Evolutionary conservation across 2,329 filamentous ascomycete genomes (phyloP).

Genomic region (Verticillium zaregamsianum): DNA sequence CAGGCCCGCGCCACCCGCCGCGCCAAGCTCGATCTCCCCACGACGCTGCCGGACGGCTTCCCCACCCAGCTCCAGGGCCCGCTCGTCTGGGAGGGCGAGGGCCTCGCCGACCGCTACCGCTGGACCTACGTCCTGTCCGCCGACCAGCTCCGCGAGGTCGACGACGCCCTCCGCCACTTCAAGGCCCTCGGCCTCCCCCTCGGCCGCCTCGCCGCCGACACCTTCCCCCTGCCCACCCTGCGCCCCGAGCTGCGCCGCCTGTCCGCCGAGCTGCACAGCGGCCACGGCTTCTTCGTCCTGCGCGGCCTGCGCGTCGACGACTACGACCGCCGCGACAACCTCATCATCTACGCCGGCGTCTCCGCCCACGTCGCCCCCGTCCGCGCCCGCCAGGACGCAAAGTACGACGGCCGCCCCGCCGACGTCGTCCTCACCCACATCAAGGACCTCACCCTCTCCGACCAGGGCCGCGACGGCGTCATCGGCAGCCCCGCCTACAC

Average conservation of each 20-base stretch:
- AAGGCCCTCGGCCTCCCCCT: slow-evolving; percentile 29
- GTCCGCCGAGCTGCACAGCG: slow-evolving; percentile 50
- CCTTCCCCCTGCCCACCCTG: slow-evolving; percentile 51
- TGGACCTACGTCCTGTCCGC: slow-evolving; percentile 48
- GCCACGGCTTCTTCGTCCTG: slow-evolving; percentile 58
- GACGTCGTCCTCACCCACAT: slow-evolving; percentile 57
- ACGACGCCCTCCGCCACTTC: slow-evolving; percentile 10
- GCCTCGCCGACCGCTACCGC: slow-evolving; percentile 40
- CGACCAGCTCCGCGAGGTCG: slow-evolving; percentile 45
- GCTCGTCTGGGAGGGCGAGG: slow-evolving; percentile 54
- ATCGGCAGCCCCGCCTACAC: slow-evolving; percentile 59
- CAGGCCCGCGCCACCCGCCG: slow-evolving; percentile 42
- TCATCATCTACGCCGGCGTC: slow-evolving; percentile 57
- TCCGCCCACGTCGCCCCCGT: slow-evolving; percentile 52
- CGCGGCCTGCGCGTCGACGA: slow-evolving; percentile 50
- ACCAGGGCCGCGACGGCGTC: slow-evolving; percentile 22
- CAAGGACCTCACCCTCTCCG: slow-evolving; percentile 49
- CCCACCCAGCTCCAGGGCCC: slow-evolving; percentile 41
- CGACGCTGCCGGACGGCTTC: slow-evolving; percentile 43
- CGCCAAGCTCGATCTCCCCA: slow-evolving; percentile 34
- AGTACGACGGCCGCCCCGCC: slow-evolving; percentile 37
- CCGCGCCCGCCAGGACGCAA: slow-evolving; percentile 48
- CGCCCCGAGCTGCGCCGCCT: slow-evolving; percentile 44
- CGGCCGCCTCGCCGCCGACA: slow-evolving; percentile 40
- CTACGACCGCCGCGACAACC: slow-evolving; percentile 51